These are phyloP conservation scores for Blastobotrys chiropterorum DNA, from an alignment of 805 yeast genomes.

Conservation along the genomic window DNA sequence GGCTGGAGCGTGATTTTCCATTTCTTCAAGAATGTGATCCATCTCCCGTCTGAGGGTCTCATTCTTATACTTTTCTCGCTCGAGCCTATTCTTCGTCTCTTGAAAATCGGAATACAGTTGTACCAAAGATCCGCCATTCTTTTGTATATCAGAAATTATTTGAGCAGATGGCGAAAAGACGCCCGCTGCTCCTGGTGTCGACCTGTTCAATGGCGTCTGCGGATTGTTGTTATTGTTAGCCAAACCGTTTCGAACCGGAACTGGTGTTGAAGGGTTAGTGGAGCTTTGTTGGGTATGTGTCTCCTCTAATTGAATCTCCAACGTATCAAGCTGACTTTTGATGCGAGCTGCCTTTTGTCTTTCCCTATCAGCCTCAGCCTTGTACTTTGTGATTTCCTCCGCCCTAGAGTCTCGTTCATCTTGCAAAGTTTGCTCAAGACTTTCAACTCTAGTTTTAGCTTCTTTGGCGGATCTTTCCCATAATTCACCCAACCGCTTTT, in stretches of 20 bases:
- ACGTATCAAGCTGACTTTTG: slow-evolving; percentile 36
- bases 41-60: slow-evolving; percentile 64
- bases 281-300: slow-evolving; percentile 10
- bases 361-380: slow-evolving; percentile 33
- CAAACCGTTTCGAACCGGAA: neutral
- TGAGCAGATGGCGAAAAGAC: slow-evolving; percentile 53
- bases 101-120: slow-evolving; percentile 60
- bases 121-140: slow-evolving; percentile 54
- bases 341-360: slow-evolving; percentile 33
- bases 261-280: slow-evolving; percentile 6
- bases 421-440: slow-evolving; percentile 45
- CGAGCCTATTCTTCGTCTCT: slow-evolving; percentile 56
- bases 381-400: slow-evolving; percentile 32
- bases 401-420: slow-evolving; percentile 37
- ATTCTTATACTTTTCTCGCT: slow-evolving; percentile 65
- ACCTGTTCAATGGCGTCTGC: slow-evolving; percentile 13
- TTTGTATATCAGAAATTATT: slow-evolving; percentile 40
- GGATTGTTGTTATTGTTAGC: slow-evolving; percentile 14
- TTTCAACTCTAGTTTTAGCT: slow-evolving; percentile 44
- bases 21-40: slow-evolving; percentile 63
- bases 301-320: slow-evolving; percentile 34
- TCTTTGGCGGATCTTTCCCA: slow-evolving; percentile 50
- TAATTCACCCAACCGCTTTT: slow-evolving; percentile 54
- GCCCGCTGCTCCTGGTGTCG: slow-evolving; percentile 6
- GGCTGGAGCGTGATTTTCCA: slow-evolving; percentile 73